Conservation (phyloP, 2,329 filamentous ascomycete genomes). For the Rutstroemia sp. region DNA sequence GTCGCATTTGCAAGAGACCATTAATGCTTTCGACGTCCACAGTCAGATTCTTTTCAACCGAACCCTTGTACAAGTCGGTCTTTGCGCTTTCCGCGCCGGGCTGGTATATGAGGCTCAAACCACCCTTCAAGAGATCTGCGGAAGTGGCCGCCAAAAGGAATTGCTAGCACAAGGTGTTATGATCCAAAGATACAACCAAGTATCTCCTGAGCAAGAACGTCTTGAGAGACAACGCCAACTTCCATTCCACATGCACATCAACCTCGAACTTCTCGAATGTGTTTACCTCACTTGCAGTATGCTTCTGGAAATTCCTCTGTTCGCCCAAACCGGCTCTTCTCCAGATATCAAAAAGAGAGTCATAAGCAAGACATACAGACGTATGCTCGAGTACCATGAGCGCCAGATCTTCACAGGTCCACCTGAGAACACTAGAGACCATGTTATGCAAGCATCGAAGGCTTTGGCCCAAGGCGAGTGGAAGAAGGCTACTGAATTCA, state of each 20-base stretch:
- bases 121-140: constrained; percentile 95
- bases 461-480: constrained; percentile 94
- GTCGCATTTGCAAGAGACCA: constrained; percentile 97
- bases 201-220: constrained; percentile 95
- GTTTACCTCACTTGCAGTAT: constrained; percentile 99
- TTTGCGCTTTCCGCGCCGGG: constrained; percentile 95
- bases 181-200: constrained; percentile 93
- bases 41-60: constrained; percentile 99
- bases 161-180: constrained; percentile 95
- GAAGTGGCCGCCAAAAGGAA: constrained; percentile 96
- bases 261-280: constrained; percentile 94
- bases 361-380: constrained; percentile 98
- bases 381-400: constrained; percentile 99
- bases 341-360: constrained; percentile 96
- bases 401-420: constrained; percentile 98
- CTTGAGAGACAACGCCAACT: constrained; percentile 95
- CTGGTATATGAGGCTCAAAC: constrained; percentile 97
- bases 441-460: constrained; percentile 98
- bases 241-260: constrained; percentile 99
- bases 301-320: constrained; percentile 94
- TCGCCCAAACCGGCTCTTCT: constrained; percentile 93
- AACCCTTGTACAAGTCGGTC: constrained; percentile 92
- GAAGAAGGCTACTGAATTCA: constrained; percentile 91
- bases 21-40: constrained; percentile 91
- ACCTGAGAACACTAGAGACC: constrained; percentile 96